Evolutionary conservation across 164 flowering plant genomes (phyloP), one percentile per base, ranked within the genome.

Genomic region (Dillenia turbinata): DNA sequence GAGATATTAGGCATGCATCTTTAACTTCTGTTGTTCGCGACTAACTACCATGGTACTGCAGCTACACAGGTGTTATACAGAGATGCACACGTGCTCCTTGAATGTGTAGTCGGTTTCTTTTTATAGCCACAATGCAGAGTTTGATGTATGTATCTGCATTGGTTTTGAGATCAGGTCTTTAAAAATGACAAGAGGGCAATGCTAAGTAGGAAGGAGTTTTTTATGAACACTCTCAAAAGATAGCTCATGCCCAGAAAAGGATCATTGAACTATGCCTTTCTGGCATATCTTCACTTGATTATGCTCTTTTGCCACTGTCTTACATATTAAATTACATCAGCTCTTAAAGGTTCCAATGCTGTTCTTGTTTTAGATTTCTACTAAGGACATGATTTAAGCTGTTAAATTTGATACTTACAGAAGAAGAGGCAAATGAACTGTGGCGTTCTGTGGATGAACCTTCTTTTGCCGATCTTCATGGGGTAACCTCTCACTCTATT

Each of bases 401-500:
- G 56, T 26, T 9, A 26, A 54, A n/a, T 60, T 72, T 52, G 57
- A n/a, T 67, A 44, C 12, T 72, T 69, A 55, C 90, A 95, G 99
- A 92, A 59, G 92, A 88, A 67, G 99, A 95, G 74, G 97, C 99
- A 12, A 48, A 73, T 12, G 71, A 45, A 52, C 59, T 95, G 49
- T 83, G 99, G 79, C 66, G 70, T 73, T 95, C 16, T 71, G 75
- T 95, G 62, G 97, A 95, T 63, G 81, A 95, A 62, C 92, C 97
- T 54, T 88, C 92, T 66, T 95, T 68, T 73, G 87, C 96, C 0
- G 99, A 95, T 81, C 89, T 95, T 63, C 99, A 95, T 62, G 92
- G 99, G 97, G 52, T 59, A 56, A 61, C 49, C 49, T 44, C 54
- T 26, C 48, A 22, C 17, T 44, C 52, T 13, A 24, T 9, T 44